Percentiles rank a stretch among this genome's conserved stretches.
Conservation (phyloP, 352 stramenopile genomes). For the Phytophthora fragariae region DNA sequence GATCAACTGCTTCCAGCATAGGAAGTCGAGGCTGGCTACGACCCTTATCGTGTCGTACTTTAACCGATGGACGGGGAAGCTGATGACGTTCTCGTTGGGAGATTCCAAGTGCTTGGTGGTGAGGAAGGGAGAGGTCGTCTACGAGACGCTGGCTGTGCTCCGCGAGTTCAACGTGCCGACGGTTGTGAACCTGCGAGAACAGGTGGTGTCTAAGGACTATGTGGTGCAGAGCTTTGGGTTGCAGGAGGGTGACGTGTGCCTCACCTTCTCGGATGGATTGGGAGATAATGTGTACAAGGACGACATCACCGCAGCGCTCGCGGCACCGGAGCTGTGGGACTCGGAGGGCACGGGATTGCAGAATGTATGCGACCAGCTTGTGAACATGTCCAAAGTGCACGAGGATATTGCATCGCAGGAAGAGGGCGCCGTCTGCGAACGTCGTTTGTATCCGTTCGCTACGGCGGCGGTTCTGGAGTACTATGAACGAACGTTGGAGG, state of each 20-base stretch:
- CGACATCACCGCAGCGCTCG: constrained; percentile 52
- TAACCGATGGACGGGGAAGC: constrained; percentile 65
- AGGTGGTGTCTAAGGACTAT: constrained; percentile 63
- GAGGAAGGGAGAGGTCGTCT: constrained; percentile 55
- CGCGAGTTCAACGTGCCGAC: constrained; percentile 85
- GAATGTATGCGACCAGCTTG: constrained; percentile 58
- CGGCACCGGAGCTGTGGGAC: constrained; percentile 31
- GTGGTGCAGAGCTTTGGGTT: constrained; percentile 75
- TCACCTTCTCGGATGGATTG: constrained; percentile 83
- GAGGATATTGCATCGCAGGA: constrained; percentile 19
- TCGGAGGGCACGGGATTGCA: constrained; percentile 43
- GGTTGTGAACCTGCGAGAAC: constrained; percentile 68
- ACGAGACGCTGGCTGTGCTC: constrained; percentile 72
- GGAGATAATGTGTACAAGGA: constrained; percentile 87
- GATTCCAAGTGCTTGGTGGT: constrained; percentile 83
- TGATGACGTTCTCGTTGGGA: constrained; percentile 78
- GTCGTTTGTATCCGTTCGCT: constrained; percentile 65
- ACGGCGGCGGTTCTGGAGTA: constrained; percentile 74
- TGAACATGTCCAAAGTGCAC: constrained; percentile 53
- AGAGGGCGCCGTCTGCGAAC: background rate
- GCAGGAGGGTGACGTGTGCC: constrained; percentile 58
- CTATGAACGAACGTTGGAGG: constrained; percentile 55
- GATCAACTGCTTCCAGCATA: constrained; percentile 63
- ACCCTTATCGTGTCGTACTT: constrained; percentile 81
- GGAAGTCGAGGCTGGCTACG: constrained; percentile 69